Evolutionary conservation across 2,329 filamentous ascomycete genomes (phyloP).

Genomic region (Sporothrix mexicana): DNA sequence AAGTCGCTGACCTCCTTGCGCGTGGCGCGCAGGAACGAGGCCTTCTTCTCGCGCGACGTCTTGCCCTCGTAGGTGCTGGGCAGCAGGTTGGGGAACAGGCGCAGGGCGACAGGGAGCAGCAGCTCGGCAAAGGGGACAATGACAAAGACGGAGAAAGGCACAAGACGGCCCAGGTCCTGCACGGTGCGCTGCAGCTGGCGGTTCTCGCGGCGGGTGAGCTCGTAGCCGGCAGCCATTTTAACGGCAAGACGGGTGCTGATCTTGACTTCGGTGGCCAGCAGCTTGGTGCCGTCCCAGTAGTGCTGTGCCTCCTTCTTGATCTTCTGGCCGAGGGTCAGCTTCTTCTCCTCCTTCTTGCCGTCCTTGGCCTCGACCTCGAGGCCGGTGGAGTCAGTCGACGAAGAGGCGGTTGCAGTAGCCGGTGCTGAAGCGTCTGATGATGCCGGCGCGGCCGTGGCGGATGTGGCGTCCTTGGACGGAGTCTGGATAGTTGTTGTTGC

Average conservation of each 20-base stretch:
- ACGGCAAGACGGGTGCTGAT: conserved; percentile 90
- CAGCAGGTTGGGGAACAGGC: conserved; percentile 94
- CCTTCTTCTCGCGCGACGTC: conserved; percentile 88
- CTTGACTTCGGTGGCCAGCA: conserved; percentile 87
- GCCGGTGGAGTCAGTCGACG: conserved; percentile 41
- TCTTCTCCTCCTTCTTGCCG: conserved; percentile 74
- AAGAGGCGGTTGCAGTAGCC: conserved; percentile 28
- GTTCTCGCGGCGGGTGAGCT: conserved; percentile 91
- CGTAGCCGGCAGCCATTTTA: conserved; percentile 98
- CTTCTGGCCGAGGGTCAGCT: conserved; percentile 86
- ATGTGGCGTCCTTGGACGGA: conserved; percentile 11
- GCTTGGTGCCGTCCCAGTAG: conserved; percentile 98
- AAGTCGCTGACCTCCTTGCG: conserved; percentile 94
- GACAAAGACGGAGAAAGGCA: conserved; percentile 96
- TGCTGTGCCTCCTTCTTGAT: conserved; percentile 93
- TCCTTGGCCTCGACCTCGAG: conserved; percentile 61
- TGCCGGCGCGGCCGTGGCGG: conserved; percentile 3
- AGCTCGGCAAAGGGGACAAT: conserved; percentile 96
- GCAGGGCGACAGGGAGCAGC: conserved; percentile 86
- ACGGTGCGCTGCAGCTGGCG: conserved; percentile 92
- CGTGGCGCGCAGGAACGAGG: conserved; percentile 77
- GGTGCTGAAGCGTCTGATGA: conserved; percentile 24
- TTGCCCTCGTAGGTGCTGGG: conserved; percentile 96
- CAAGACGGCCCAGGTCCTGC: conserved; percentile 87
- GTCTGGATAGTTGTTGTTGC: not conserved